These are phyloP conservation scores for Trypanosoma theileri DNA, from an alignment of 208 protist species.

Conservation along the genomic window DNA sequence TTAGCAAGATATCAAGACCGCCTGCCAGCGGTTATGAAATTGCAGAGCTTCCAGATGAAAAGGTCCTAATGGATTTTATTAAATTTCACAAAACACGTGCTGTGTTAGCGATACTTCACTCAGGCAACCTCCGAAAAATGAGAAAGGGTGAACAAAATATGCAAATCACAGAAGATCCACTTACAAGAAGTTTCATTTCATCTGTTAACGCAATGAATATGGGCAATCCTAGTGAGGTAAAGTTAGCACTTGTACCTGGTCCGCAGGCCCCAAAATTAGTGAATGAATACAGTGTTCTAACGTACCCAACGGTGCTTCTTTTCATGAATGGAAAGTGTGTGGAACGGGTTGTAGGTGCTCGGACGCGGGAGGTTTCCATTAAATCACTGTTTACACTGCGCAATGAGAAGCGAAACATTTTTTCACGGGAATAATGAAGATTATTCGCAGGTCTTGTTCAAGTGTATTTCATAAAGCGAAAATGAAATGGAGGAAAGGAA, in stretches of 20 bases:
- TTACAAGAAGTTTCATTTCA: conserved; percentile 77
- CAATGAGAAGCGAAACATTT: conserved; percentile 67
- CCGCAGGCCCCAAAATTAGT: conserved; percentile 56
- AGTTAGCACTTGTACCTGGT: conserved; percentile 75
- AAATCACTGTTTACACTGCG: conserved; percentile 84
- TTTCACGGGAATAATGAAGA: conserved; percentile 48
- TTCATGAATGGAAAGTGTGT: conserved; percentile 75
- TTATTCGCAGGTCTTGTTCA: no score
- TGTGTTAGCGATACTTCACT: conserved; percentile 72
- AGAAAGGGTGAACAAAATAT: conserved; percentile 6
- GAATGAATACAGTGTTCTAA: conserved; percentile 70
- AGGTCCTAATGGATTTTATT: conserved; percentile 67
- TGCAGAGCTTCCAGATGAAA: conserved; percentile 80
- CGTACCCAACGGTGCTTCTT: conserved; percentile 72
- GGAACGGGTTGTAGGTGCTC: conserved; percentile 62
- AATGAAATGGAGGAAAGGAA: background rate
- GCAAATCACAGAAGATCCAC: conserved; percentile 43
- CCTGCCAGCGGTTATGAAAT: conserved; percentile 84
- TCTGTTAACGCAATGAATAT: conserved; percentile 80
- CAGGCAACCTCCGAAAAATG: conserved; percentile 27
- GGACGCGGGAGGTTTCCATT: conserved; percentile 72
- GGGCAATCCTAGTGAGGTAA: conserved; percentile 73
- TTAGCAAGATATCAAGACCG: conserved; percentile 66
- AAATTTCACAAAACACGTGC: conserved; percentile 57
- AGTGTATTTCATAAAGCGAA: background rate